phyloP scores from a whole-genome alignment of 352 stramenopile species.

The Pythium sukuiense region DNA sequence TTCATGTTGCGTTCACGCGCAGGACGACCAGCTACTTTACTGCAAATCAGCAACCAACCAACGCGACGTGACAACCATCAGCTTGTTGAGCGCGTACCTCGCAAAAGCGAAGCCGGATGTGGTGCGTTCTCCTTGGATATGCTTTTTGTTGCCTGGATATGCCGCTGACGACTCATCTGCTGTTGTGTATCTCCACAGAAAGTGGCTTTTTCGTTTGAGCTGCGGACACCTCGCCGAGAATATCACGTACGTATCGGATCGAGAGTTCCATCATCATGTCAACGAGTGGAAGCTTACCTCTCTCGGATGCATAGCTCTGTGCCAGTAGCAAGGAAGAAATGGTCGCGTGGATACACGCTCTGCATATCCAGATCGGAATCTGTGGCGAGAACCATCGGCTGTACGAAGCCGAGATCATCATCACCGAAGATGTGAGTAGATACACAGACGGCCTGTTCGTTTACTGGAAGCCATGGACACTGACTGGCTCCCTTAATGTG shows the following conservation, averaged over 20 bases:
- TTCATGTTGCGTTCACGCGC: not conserved
- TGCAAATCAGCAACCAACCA: slow-evolving; percentile 85
- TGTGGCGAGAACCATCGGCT: slow-evolving; percentile 78
- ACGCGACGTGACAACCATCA: slow-evolving; percentile 79
- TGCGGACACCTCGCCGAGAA: slow-evolving; percentile 66
- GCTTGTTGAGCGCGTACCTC: slow-evolving; percentile 71
- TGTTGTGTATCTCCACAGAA: slow-evolving; percentile 34
- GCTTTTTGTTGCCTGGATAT: too few relatives aligned
- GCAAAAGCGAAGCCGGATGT: slow-evolving; percentile 76
- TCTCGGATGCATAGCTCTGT: too few relatives aligned
- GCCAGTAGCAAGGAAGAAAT: slow-evolving; percentile 79
- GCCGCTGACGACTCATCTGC: not conserved
- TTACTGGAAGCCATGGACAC: not conserved
- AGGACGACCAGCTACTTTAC: slow-evolving; percentile 82
- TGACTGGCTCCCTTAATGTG: slow-evolving; percentile 1
- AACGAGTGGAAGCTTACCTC: too few relatives aligned
- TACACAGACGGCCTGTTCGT: not conserved
- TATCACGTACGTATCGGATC: slow-evolving; percentile 59
- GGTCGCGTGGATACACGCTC: slow-evolving; percentile 76
- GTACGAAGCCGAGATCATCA: slow-evolving; percentile 82
- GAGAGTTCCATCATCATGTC: too few relatives aligned
- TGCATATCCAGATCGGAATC: slow-evolving; percentile 80
- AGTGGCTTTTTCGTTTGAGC: slow-evolving; percentile 74
- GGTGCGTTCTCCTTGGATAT: slow-evolving; percentile 33
- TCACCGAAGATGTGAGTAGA: slow-evolving; percentile 76